phyloP scores from a whole-genome alignment of 2,329 filamentous ascomycete species.

The Aspergillus spinulosporus region DNA sequence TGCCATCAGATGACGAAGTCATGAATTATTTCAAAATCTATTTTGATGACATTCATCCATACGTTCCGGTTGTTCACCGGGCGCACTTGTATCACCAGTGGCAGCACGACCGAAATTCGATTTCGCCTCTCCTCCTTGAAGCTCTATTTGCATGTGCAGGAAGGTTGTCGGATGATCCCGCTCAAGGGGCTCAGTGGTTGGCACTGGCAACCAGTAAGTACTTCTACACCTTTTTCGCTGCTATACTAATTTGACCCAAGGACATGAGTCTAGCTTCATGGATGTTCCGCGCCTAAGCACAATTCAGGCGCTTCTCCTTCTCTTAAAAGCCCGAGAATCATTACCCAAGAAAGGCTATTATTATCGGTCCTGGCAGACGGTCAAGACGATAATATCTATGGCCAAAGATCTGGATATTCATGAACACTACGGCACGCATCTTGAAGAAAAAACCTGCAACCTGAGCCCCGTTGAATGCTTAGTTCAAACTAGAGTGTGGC shows the following conservation, averaged over 20 bases:
- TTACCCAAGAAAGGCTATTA: conserved; percentile 92
- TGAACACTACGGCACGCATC: conserved; percentile 79
- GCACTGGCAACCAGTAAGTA: conserved; percentile 79
- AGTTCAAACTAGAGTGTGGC: conserved; percentile 85
- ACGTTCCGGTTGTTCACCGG: conserved; percentile 85
- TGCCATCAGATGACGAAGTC: conserved; percentile 82
- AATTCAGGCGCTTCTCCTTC: conserved; percentile 81
- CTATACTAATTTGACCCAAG: conserved; percentile 39
- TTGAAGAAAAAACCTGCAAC: conserved; percentile 68
- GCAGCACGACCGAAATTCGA: conserved; percentile 75
- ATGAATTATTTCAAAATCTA: conserved; percentile 87
- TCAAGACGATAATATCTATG: conserved; percentile 90
- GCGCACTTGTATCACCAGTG: conserved; percentile 84
- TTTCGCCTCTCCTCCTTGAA: conserved; percentile 86
- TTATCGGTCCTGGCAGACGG: conserved; percentile 94
- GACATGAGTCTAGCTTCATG: conserved; percentile 90
- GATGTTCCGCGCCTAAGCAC: conserved; percentile 88
- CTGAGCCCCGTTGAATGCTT: conserved; percentile 72
- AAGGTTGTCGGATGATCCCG: conserved; percentile 76
- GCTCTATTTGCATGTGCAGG: conserved; percentile 89
- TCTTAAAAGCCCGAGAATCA: conserved; percentile 89
- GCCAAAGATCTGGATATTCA: conserved; percentile 86
- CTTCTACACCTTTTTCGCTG: background rate
- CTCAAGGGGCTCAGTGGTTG: conserved; percentile 88
- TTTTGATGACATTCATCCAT: conserved; percentile 87